Percentiles rank a stretch among this genome's conserved stretches.
Evolutionary conservation across 2,329 filamentous ascomycete genomes (phyloP).

Genomic region (Curvularia sp.): DNA sequence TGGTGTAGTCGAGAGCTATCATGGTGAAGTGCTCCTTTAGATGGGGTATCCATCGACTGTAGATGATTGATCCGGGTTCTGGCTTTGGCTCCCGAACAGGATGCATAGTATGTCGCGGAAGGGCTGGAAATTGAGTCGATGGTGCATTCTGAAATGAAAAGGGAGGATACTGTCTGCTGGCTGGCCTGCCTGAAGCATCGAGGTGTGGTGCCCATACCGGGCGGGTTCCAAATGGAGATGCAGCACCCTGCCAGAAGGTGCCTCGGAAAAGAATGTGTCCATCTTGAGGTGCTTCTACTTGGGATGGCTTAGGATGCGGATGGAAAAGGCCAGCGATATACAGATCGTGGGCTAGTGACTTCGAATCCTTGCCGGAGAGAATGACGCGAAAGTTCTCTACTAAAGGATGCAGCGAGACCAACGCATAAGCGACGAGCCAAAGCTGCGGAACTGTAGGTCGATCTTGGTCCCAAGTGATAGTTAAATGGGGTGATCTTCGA

Average conservation of each 20-base stretch:
- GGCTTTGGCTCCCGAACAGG: slow-evolving; percentile 77
- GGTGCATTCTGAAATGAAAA: slow-evolving; percentile 56
- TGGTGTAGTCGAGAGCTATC: slow-evolving; percentile 72
- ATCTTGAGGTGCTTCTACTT: slow-evolving; percentile 46
- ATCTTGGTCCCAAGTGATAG: slow-evolving; percentile 52
- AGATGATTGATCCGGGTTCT: slow-evolving; percentile 71
- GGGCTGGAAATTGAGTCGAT: slow-evolving; percentile 57
- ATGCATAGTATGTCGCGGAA: slow-evolving; percentile 68
- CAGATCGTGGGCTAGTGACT: slow-evolving; percentile 52
- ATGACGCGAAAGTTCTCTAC: slow-evolving; percentile 56
- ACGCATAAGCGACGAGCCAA: slow-evolving; percentile 58
- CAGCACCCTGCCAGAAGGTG: slow-evolving; percentile 57
- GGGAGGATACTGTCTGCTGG: slow-evolving; percentile 52
- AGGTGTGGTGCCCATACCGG: slow-evolving; percentile 51
- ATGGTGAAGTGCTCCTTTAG: slow-evolving; percentile 79
- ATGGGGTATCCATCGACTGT: slow-evolving; percentile 80
- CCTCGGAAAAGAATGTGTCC: slow-evolving; percentile 60
- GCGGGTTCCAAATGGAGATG: slow-evolving; percentile 52
- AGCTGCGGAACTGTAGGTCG: slow-evolving; percentile 56
- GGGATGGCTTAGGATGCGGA: slow-evolving; percentile 51
- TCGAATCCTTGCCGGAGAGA: slow-evolving; percentile 49
- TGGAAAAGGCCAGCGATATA: slow-evolving; percentile 55
- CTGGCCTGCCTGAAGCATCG: slow-evolving; percentile 46
- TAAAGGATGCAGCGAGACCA: slow-evolving; percentile 55
- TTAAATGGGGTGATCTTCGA: slow-evolving; percentile 53